Evolutionary conservation across 768 basidiomycete genomes (phyloP).

Genomic region (Auriscalpium microsporum): DNA sequence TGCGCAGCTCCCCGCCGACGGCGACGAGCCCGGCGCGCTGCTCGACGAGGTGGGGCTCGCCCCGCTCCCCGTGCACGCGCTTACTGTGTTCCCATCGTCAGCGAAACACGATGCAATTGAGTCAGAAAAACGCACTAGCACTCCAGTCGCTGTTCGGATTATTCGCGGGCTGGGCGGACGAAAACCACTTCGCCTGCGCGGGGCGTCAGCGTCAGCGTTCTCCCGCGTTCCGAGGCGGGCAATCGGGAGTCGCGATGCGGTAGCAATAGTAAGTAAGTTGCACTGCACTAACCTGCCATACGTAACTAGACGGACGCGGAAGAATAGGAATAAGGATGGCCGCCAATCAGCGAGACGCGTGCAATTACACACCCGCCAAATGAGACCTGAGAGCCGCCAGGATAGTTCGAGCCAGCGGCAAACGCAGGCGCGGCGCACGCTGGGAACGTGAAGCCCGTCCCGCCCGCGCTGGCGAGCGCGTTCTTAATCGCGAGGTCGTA

Average conservation of each 20-base stretch:
- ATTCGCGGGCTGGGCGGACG: constrained; percentile 37
- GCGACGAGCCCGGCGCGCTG: constrained; percentile 11
- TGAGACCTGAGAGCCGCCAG: constrained; percentile 43
- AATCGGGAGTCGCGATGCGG: too few relatives aligned
- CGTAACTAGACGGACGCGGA: constrained; percentile 33
- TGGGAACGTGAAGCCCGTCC: constrained; percentile 62
- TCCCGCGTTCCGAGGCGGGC: neutral
- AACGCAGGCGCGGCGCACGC: constrained; percentile 50
- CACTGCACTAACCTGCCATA: constrained; percentile 44
- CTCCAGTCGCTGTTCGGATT: constrained; percentile 55
- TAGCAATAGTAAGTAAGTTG: neutral
- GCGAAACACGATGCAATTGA: neutral
- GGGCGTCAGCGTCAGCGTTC: neutral
- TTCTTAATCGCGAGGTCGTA: constrained; percentile 57
- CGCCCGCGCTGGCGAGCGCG: constrained; percentile 49
- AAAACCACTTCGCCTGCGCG: constrained; percentile 52
- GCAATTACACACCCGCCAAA: constrained; percentile 41
- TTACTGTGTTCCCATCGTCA: constrained; percentile 29
- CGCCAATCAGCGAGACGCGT: neutral
- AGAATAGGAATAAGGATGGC: constrained; percentile 4
- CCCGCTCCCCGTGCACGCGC: constrained; percentile 38
- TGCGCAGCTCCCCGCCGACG: constrained; percentile 31
- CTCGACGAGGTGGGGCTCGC: constrained; percentile 13
- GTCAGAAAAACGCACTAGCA: constrained; percentile 36
- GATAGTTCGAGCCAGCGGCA: constrained; percentile 39